Evolutionary conservation across 2,329 filamentous ascomycete species (phyloP).

Genomic region (Aspergillus fumigatiaffinis): DNA sequence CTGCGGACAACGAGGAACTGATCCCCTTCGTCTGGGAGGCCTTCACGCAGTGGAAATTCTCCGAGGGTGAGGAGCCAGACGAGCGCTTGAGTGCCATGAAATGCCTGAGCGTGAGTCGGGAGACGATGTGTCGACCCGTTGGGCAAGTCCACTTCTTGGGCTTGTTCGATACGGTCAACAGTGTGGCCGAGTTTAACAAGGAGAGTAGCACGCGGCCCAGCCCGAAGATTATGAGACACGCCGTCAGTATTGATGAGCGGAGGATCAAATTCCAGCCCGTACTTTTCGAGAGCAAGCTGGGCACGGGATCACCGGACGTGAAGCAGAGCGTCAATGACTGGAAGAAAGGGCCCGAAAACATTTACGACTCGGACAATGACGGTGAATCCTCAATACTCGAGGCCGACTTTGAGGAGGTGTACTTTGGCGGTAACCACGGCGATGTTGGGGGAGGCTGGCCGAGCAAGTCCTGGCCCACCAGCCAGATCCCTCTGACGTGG

Average conservation of each 20-base stretch:
- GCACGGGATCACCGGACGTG: not conserved
- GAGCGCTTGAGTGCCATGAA: slow-evolving; percentile 3
- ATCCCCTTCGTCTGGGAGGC: slow-evolving; percentile 17
- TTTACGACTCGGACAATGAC: not conserved
- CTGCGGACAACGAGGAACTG: slow-evolving; percentile 18
- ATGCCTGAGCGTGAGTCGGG: slow-evolving; percentile 7
- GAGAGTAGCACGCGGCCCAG: slow-evolving; percentile 18
- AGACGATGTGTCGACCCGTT: slow-evolving; percentile 17
- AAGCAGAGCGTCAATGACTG: not conserved
- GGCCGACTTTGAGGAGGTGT: slow-evolving; percentile 65
- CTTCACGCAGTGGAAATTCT: slow-evolving; percentile 14
- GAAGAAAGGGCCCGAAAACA: not conserved
- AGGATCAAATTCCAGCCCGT: slow-evolving; percentile 47
- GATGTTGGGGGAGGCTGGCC: slow-evolving; percentile 73
- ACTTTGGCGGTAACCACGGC: slow-evolving; percentile 68
- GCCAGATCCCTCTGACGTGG: slow-evolving; percentile 64
- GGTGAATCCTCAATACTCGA: not conserved
- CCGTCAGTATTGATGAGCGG: slow-evolving; percentile 52
- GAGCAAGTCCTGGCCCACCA: slow-evolving; percentile 54
- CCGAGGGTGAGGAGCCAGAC: not conserved
- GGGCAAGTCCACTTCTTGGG: slow-evolving; percentile 20
- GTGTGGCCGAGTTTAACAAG: slow-evolving; percentile 18
- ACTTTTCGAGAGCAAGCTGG: slow-evolving; percentile 9
- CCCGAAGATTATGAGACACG: slow-evolving; percentile 49
- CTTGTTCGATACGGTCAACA: slow-evolving; percentile 25